Percentiles rank a stretch among this genome's conserved stretches.
These are phyloP conservation scores for Capsicum chinense DNA, from an alignment of 257 asterid species.

Conservation along the genomic window DNA sequence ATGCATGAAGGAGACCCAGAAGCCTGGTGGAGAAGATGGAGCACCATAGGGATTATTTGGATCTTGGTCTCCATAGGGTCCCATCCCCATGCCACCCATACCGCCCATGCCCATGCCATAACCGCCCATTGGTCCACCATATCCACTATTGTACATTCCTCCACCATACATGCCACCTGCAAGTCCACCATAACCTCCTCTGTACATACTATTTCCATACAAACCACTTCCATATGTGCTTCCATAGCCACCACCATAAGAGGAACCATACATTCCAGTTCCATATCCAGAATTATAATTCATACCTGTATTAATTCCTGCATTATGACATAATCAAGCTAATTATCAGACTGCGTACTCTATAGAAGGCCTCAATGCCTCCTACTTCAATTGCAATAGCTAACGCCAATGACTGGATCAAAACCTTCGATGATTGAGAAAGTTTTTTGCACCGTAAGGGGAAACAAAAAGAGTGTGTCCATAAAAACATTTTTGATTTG, in stretches of 20 bases:
- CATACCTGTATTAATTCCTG: constrained; percentile 70
- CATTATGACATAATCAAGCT: constrained; percentile 29
- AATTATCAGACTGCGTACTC: constrained; percentile 30
- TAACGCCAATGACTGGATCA: constrained; percentile 12
- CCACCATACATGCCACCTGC: constrained; percentile 84
- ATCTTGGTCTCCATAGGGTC: constrained; percentile 80
- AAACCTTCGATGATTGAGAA: neutral
- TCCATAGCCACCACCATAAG: constrained; percentile 53
- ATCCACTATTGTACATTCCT: constrained; percentile 74
- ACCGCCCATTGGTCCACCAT: constrained; percentile 72
- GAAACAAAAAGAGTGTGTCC: neutral
- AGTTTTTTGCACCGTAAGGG: neutral
- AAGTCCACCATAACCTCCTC: constrained; percentile 86
- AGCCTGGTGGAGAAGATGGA: constrained; percentile 84
- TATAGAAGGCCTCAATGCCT: neutral
- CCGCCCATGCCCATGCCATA: constrained; percentile 48
- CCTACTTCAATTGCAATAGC: constrained; percentile 19
- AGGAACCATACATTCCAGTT: constrained; percentile 50
- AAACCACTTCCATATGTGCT: constrained; percentile 73
- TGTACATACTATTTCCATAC: constrained; percentile 84
- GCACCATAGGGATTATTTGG: constrained; percentile 95
- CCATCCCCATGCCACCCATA: constrained; percentile 68
- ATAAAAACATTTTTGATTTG: neutral
- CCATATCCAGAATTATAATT: constrained; percentile 76
- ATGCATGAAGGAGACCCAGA: constrained; percentile 91